Base-by-base conservation (phyloP, 2,329 filamentous ascomycete species). In the Penicillium vulpinum region DNA sequence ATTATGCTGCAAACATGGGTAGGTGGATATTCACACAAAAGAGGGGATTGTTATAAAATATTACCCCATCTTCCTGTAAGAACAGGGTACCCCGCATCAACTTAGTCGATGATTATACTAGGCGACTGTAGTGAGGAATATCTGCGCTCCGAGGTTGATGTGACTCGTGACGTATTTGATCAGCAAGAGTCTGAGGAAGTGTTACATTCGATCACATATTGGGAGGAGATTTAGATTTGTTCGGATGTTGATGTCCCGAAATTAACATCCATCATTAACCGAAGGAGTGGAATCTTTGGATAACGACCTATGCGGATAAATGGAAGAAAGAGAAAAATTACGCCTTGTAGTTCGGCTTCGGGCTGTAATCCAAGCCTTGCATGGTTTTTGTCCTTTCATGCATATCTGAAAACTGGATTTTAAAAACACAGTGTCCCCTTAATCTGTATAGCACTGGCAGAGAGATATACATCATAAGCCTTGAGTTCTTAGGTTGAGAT, bases 131-230 rank as follows among this genome's bases (percentile, higher is more conserved):
- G 28, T 29, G 28, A 29, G 8, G 8, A 29, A 29, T 10, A 29
- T 29, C 28, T 29, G 87, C 0, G 83, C 85, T 0, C 81, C 82
- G 71, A 90, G 90, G 65, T 81, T 82, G 0, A 86, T 86, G 70
- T 89, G 84, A 8, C 11, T 3, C 8, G 11, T 29, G 4, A 15
- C 29, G 15, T 33, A 15, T 67, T 89, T 89, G 26, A 85, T 86
- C 1, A 81, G 83, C 24, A n/a, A 51, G 13, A n/a, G 6, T 5
- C 2, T n/a, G 16, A 13, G 3, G n/a, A 9, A 41, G 13, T 13
- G n/a, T 45, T 31, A 21, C 6, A 44, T 43, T 22, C 15, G 13
- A 13, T 10, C 15, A 2, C 7, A 22, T 13, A 11, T 31, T 3
- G 3, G 46, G 6, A 44, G 56, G 4, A 44, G 56, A 2, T n/a